Evolutionary conservation across 345 rosid genomes (phyloP).

Genomic region (Eutrema heterophyllum): DNA sequence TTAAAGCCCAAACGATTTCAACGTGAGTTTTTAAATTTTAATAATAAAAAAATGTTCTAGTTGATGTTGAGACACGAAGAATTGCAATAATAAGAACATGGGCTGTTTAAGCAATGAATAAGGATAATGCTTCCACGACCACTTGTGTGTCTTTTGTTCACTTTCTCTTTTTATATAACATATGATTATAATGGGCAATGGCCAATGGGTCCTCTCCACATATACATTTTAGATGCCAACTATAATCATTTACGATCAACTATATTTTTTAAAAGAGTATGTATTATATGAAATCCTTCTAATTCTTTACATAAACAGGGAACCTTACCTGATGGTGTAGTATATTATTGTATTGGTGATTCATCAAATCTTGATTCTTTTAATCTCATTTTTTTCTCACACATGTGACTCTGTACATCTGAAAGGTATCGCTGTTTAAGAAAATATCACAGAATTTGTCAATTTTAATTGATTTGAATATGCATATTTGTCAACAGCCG

Average conservation of each 20-base stretch:
- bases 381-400: background rate
- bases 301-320: background rate
- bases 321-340: background rate
- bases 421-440: background rate
- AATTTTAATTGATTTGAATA: background rate
- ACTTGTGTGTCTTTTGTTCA: slow-evolving; percentile 13
- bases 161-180: slow-evolving; percentile 11
- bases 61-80: slow-evolving; percentile 4
- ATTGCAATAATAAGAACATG: slow-evolving; percentile 8
- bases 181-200: slow-evolving; percentile 15
- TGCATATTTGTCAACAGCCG: background rate
- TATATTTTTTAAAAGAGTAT: background rate
- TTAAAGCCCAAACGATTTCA: background rate
- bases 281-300: background rate
- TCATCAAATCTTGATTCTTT: background rate
- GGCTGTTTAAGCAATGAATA: slow-evolving; percentile 7
- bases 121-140: slow-evolving; percentile 21
- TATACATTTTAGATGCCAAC: background rate
- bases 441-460: background rate
- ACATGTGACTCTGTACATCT: background rate
- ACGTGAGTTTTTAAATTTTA: background rate
- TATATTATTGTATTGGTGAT: background rate
- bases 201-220: slow-evolving; percentile 14
- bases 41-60: background rate
- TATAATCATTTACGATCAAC: background rate